Evolutionary conservation across 2,329 filamentous ascomycete genomes (phyloP), one percentile per base, ranked within the genome.

Genomic region (Pseudophaeomoniella oleicola): DNA sequence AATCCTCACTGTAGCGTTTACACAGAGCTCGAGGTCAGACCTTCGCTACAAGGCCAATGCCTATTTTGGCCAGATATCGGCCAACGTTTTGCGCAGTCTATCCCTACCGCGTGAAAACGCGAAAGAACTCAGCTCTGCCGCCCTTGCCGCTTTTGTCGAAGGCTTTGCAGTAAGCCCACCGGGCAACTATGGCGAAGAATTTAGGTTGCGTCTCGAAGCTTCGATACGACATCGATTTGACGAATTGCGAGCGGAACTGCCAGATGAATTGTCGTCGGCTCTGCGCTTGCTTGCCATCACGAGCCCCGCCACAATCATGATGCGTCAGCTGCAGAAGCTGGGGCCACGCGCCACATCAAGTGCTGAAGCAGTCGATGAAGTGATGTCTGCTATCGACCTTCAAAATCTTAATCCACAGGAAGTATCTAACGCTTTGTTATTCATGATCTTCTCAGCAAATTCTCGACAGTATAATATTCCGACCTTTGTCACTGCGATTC

Each of bases 91-190:
- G 36, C 75, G 85, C 50, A 77, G 79, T 44, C 67, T 94, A 38
- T 77, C 81, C 19, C 72, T 71, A 33, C 67, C 77, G 11, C 69
- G 70, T 39, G 64, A 73, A 45, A 68, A 72, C 36, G 70, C 74
- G 30, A 75, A 81, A 48, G 70, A 78, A 44, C 78, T 87, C 37
- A 68, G 66, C 9, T 67, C 78, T 18, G 62, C 72, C 30, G 85
- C 90, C 52, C 69, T 94, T 41, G 81, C 82, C 34, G 65, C 78
- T 40, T 78, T 93, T 40, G 67, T 94, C 56, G 84, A 94, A 56
- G 81, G 84, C 47, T 81, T 92, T 48, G 77, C 93, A 37, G 78
- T 90, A 57, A 78, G 87, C 48, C 85, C 87, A 36, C 85, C 86
- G 18, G 82, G 81, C 16, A 85, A 80, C 55, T 92, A 92, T 63